Evolutionary conservation across 768 basidiomycete genomes (phyloP).

Genomic region (Xerocomus brunneocitrinus): DNA sequence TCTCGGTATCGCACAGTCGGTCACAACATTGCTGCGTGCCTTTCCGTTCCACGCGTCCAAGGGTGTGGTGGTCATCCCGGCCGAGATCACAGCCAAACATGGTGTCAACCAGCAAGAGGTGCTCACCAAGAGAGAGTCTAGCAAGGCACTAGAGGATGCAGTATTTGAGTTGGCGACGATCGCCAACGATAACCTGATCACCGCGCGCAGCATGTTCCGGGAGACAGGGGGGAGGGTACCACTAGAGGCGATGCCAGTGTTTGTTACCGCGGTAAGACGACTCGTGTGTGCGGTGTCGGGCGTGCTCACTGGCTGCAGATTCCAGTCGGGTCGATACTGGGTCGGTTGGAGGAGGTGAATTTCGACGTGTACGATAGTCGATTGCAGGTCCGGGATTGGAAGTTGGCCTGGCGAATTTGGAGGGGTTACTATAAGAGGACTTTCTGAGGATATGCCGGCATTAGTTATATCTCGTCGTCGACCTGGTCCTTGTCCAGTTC

Average conservation of each 20-base stretch:
- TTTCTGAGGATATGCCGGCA: slow-evolving; percentile 34
- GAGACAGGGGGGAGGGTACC: slow-evolving; percentile 53
- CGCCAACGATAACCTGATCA: slow-evolving; percentile 75
- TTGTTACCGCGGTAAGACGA: slow-evolving; percentile 62
- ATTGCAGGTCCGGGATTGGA: slow-evolving; percentile 68
- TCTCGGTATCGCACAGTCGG: slow-evolving; percentile 68
- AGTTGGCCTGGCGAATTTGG: slow-evolving; percentile 72
- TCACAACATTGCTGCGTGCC: slow-evolving; percentile 67
- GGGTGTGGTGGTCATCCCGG: slow-evolving; percentile 71
- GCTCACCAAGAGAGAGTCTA: slow-evolving; percentile 49
- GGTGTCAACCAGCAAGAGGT: slow-evolving; percentile 78
- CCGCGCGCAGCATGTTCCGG: slow-evolving; percentile 67
- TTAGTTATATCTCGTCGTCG: slow-evolving; percentile 9
- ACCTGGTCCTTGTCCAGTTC: neutral
- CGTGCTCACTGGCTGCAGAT: slow-evolving; percentile 40
- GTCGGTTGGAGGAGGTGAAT: slow-evolving; percentile 58
- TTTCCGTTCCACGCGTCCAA: slow-evolving; percentile 73
- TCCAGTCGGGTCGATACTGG: slow-evolving; percentile 61
- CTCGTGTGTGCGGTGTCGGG: neutral
- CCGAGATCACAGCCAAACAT: slow-evolving; percentile 76
- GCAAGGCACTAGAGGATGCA: slow-evolving; percentile 66
- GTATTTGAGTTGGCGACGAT: slow-evolving; percentile 79
- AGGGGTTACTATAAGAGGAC: slow-evolving; percentile 43
- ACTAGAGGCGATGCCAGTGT: slow-evolving; percentile 59
- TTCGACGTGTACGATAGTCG: slow-evolving; percentile 69